phyloP scores from a whole-genome alignment of 495 filamentous ascomycete genomes.

The Penicillium odoratum region DNA sequence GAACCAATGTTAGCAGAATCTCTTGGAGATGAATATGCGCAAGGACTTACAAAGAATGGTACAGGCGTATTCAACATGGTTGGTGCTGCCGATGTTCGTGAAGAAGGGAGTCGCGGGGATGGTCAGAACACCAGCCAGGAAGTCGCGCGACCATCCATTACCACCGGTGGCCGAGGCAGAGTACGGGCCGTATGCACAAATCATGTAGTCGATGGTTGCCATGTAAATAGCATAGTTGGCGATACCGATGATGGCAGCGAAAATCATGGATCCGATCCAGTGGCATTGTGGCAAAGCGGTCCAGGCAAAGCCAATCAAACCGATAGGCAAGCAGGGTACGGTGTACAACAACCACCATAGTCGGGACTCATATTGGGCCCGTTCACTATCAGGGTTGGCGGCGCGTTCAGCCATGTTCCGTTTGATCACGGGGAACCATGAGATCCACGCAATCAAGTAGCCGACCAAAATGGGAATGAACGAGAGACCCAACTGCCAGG shows the following conservation, averaged over 20 bases:
- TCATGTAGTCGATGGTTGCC: conserved; percentile 77
- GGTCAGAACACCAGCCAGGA: conserved; percentile 78
- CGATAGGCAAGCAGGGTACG: conserved; percentile 58
- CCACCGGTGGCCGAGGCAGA: conserved; percentile 72
- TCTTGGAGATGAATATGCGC: not conserved
- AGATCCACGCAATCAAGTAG: conserved; percentile 58
- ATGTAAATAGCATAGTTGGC: conserved; percentile 73
- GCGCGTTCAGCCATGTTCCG: conserved; percentile 50
- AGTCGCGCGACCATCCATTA: conserved; percentile 75
- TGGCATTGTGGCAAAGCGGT: conserved; percentile 57
- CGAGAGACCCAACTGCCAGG: conserved; percentile 50
- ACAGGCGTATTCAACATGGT: conserved; percentile 65
- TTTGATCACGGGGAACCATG: conserved; percentile 54
- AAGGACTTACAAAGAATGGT: conserved; percentile 62
- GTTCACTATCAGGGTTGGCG: conserved; percentile 52
- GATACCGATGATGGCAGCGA: conserved; percentile 63
- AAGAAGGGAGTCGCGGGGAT: conserved; percentile 73
- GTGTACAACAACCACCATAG: conserved; percentile 60
- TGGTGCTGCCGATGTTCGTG: conserved; percentile 58
- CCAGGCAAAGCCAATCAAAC: conserved; percentile 65
- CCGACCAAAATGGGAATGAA: conserved; percentile 62
- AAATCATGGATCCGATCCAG: conserved; percentile 68
- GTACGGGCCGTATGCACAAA: conserved; percentile 69
- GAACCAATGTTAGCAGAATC: not conserved
- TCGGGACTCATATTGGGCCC: conserved; percentile 60